Evolutionary conservation across 2,329 filamentous ascomycete genomes (phyloP), one percentile per base, ranked within the genome.

Genomic region (Pseudocercospora eumusae): DNA sequence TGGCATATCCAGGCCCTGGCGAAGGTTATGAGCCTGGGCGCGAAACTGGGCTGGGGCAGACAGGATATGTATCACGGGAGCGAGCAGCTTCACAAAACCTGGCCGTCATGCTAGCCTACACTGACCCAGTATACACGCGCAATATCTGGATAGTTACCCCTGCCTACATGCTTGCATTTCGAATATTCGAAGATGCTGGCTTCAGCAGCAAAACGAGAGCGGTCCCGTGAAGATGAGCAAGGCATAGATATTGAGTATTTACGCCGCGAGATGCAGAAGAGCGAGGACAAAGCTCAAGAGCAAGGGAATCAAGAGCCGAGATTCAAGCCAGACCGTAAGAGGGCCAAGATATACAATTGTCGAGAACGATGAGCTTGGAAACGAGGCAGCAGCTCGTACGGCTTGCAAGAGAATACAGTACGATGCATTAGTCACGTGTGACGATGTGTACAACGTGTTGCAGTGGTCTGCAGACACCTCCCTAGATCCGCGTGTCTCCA

Each of bases 381-480:
- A 84, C 89, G 27, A 84, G 95, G 3, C 78, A 87, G 65, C 80
- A 80, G 10, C 82, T 98, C 3, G 86, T 98, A 23, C 79, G 80
- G n/a, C 77, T 97, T 6, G 93, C 93, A 0, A 84, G 93, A 60
- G 81, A 87, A 62, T 86, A 89, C 74, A 87, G 61, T 86, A 89
- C 74, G 88, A 98, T 74, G 91, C 91, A 6, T 82, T 98, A n/a
- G 77, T 97, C 59, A 82, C 97, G 27, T 86, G 86, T 54, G 93
- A 98, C 77, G 95, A 99, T 75, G 92, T 98, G 9, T 99, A 99
- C 74, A 93, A 98, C 75, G 89, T 93, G 67, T 81, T 98, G 4
- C 90, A 93, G 73, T 97, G 92, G 91, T 83, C 85, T 2, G 70
- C 79, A 7, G 74, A 71, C 62, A 60, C 70, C 31, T 49, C 61